phyloP scores from a whole-genome alignment of 116 monocot species.

The Cymodocea nodosa region DNA sequence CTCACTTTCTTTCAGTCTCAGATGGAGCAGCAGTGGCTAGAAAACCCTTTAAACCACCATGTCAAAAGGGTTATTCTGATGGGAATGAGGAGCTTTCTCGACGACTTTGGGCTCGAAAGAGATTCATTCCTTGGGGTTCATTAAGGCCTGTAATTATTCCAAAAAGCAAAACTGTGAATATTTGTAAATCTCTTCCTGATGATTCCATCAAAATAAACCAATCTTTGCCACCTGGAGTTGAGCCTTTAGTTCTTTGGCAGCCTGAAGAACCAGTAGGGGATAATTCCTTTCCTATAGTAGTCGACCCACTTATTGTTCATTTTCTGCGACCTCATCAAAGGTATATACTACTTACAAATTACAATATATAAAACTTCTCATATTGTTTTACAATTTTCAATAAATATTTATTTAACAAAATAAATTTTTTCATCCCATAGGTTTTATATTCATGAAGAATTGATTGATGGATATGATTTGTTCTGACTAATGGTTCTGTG shows the following conservation, averaged over 20 bases:
- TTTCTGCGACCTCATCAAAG: slow-evolving; percentile 96
- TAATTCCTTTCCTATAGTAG: slow-evolving; percentile 31
- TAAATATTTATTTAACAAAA: too few relatives aligned
- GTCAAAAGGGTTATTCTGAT: slow-evolving; percentile 42
- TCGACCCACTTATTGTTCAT: slow-evolving; percentile 68
- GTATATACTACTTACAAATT: slow-evolving; percentile 16
- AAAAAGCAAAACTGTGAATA: slow-evolving; percentile 28
- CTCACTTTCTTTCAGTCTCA: slow-evolving; percentile 81
- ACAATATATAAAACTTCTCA: slow-evolving; percentile 2
- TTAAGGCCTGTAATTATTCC: slow-evolving; percentile 36
- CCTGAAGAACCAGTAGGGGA: slow-evolving; percentile 25
- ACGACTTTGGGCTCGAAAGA: slow-evolving; percentile 75
- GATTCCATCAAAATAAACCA: slow-evolving; percentile 28
- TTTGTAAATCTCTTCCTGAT: slow-evolving; percentile 19
- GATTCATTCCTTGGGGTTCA: slow-evolving; percentile 92
- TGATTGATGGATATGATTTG: too few relatives aligned
- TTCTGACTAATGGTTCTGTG: too few relatives aligned
- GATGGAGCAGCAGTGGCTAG: slow-evolving; percentile 76
- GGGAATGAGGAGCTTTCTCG: slow-evolving; percentile 58
- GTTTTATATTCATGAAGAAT: too few relatives aligned
- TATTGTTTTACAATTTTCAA: not conserved
- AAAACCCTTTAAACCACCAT: slow-evolving; percentile 92
- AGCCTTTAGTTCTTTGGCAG: slow-evolving; percentile 84
- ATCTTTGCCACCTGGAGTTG: slow-evolving; percentile 61
- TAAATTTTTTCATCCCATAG: too few relatives aligned